Evolutionary conservation across 768 basidiomycete genomes (phyloP).

Genomic region (Leccinum rimulosum): DNA sequence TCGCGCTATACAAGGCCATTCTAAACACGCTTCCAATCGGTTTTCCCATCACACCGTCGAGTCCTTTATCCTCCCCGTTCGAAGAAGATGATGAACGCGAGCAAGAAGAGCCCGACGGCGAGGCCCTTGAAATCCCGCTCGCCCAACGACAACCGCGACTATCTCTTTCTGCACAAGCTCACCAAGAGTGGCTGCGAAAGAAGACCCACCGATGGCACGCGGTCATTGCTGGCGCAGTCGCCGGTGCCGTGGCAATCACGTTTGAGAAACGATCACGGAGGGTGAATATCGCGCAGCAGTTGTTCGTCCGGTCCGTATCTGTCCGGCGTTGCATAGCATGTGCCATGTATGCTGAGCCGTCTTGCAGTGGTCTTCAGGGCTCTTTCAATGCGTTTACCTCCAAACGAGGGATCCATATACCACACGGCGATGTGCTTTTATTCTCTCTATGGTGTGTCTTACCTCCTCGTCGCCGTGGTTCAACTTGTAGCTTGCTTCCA

Average conservation of each 20-base stretch:
- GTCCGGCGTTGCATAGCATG: background rate
- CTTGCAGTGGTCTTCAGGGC: constrained; percentile 78
- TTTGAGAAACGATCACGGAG: constrained; percentile 72
- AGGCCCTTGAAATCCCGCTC: constrained; percentile 15
- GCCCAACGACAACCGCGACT: constrained; percentile 46
- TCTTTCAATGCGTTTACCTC: constrained; percentile 78
- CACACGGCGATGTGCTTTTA: constrained; percentile 79
- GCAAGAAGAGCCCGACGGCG: constrained; percentile 15
- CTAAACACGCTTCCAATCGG: constrained; percentile 76
- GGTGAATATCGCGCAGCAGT: constrained; percentile 74
- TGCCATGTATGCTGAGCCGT: constrained; percentile 1
- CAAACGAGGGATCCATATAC: constrained; percentile 65
- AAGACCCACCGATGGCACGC: constrained; percentile 77
- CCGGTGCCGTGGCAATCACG: constrained; percentile 70
- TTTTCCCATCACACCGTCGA: constrained; percentile 41
- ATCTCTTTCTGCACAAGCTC: constrained; percentile 62
- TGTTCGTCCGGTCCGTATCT: constrained; percentile 70
- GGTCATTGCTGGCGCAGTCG: constrained; percentile 71
- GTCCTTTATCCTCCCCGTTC: constrained; percentile 26
- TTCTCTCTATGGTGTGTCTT: constrained; percentile 66
- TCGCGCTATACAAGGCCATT: constrained; percentile 73
- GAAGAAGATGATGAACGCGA: constrained; percentile 33
- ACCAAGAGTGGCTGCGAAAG: constrained; percentile 61
- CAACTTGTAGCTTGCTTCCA: constrained; percentile 23
- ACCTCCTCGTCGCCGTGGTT: background rate